phyloP scores from a whole-genome alignment of 768 basidiomycete species.

The Agaricus subrufescens region DNA sequence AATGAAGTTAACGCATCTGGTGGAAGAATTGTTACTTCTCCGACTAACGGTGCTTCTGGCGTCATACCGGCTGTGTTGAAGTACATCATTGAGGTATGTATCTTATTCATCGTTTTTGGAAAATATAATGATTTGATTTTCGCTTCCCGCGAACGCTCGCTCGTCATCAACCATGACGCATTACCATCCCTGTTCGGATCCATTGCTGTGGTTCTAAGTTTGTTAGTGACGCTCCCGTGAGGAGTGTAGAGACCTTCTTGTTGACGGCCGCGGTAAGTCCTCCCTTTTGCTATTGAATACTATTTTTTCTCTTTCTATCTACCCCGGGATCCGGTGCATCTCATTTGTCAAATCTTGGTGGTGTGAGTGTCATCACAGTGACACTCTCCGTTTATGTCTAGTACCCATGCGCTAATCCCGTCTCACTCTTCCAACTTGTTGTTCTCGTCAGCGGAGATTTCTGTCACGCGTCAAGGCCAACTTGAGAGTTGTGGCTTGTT shows the following conservation, averaged over 20 bases:
- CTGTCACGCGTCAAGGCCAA: no score
- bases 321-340: no score
- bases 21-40: slow-evolving; percentile 91
- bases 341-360: no score
- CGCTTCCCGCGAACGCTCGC: neutral
- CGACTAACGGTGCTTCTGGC: slow-evolving; percentile 91
- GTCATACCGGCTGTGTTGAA: slow-evolving; percentile 92
- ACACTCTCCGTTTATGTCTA: no score
- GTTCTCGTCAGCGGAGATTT: no score
- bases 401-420: no score
- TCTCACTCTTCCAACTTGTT: neutral
- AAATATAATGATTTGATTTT: no score
- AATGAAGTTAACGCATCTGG: slow-evolving; percentile 95
- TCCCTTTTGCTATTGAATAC: neutral
- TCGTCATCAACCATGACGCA: neutral
- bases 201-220: slow-evolving; percentile 43
- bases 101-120: neutral
- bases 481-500: no score
- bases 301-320: neutral
- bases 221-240: slow-evolving; percentile 86
- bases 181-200: neutral
- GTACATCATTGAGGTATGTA: slow-evolving; percentile 72
- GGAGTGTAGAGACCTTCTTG: slow-evolving; percentile 83
- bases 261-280: slow-evolving; percentile 75
- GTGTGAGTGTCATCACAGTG: no score